Evolutionary conservation across 345 rosid species (phyloP).

Genomic region (Streptanthus diversifolius): DNA sequence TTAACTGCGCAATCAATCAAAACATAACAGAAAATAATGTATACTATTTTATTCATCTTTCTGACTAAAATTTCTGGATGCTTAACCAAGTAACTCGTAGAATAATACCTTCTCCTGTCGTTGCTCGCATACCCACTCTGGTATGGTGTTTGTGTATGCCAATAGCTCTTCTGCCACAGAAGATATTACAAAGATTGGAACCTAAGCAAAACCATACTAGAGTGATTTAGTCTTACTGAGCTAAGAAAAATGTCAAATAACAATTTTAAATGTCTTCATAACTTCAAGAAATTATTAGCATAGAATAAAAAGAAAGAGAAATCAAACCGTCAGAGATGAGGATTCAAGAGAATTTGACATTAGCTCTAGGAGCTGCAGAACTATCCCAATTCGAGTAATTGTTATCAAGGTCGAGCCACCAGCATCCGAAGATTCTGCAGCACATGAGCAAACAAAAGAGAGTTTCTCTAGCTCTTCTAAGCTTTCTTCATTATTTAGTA

Average conservation of each 20-base stretch:
- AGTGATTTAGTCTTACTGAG: neutral
- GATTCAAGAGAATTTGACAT: constrained; percentile 49
- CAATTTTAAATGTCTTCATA: neutral
- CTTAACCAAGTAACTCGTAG: no score
- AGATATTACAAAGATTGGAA: constrained; percentile 75
- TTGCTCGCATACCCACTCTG: constrained; percentile 81
- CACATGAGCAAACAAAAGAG: constrained; percentile 60
- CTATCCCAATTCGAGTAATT: constrained; percentile 48
- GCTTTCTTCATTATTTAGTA: constrained; percentile 42
- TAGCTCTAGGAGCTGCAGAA: constrained; percentile 66
- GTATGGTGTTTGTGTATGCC: constrained; percentile 64
- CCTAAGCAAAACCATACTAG: constrained; percentile 41
- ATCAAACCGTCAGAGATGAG: constrained; percentile 43
- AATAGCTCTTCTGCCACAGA: constrained; percentile 72
- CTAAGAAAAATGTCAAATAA: neutral
- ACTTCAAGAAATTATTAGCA: constrained; percentile 4
- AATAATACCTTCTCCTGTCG: constrained; percentile 84
- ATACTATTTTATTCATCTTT: neutral
- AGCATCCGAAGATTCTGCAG: constrained; percentile 54
- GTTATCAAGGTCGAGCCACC: constrained; percentile 82
- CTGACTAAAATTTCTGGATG: no score
- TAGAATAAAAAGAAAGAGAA: neutral
- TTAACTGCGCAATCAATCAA: constrained; percentile 55
- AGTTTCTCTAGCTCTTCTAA: constrained; percentile 65
- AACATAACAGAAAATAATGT: constrained; percentile 4